These are phyloP conservation scores for Albugo candida DNA, from an alignment of 352 stramenopile species.

Conservation along the genomic window DNA sequence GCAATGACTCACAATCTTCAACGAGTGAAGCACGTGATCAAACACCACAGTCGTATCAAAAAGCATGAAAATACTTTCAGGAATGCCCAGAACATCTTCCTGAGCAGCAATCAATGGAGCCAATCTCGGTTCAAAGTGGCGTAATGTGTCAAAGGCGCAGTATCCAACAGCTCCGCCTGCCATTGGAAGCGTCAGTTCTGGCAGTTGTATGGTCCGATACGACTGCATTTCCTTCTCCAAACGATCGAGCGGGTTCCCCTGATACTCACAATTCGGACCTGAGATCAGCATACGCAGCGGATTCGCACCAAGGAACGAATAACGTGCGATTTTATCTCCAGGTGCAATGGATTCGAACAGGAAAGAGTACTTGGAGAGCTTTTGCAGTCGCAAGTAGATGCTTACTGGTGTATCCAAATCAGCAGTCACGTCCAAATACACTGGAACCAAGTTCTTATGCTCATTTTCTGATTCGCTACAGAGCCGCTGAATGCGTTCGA, in stretches of 20 bases:
- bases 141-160: slow-evolving; percentile 76
- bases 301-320: slow-evolving; percentile 76
- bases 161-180: slow-evolving; percentile 75
- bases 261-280: slow-evolving; percentile 23
- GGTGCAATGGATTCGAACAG: slow-evolving; percentile 72
- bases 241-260: slow-evolving; percentile 53
- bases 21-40: slow-evolving; percentile 79
- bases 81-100: slow-evolving; percentile 57
- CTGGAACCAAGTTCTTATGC: slow-evolving; percentile 71
- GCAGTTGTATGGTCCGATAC: slow-evolving; percentile 43
- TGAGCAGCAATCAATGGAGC: slow-evolving; percentile 57
- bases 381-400: slow-evolving; percentile 71
- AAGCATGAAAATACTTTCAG: slow-evolving; percentile 83
- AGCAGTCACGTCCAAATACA: slow-evolving; percentile 67
- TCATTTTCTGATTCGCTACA: slow-evolving; percentile 25
- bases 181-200: slow-evolving; percentile 64
- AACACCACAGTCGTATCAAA: slow-evolving; percentile 81
- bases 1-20: slow-evolving; percentile 77
- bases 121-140: slow-evolving; percentile 74
- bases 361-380: slow-evolving; percentile 64
- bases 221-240: slow-evolving; percentile 65
- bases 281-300: slow-evolving; percentile 61
- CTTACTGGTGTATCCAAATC: slow-evolving; percentile 79
- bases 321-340: slow-evolving; percentile 74
- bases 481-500: slow-evolving; percentile 48